Evolutionary conservation across 2,329 filamentous ascomycete species (phyloP).

Genomic region (Cladosporium sp.): DNA sequence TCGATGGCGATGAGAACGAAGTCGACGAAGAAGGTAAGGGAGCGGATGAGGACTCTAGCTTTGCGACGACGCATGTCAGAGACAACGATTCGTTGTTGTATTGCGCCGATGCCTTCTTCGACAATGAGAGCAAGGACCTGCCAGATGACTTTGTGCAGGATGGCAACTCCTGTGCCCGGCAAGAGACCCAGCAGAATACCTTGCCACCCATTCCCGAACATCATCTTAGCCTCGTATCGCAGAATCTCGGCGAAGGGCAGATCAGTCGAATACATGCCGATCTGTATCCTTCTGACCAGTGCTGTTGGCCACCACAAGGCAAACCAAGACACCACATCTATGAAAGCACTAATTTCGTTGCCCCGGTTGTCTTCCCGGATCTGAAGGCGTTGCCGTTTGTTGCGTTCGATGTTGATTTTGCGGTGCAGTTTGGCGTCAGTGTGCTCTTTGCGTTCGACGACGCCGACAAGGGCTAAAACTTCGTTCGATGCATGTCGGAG

Average conservation of each 20-base stretch:
- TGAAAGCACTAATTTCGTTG: slow-evolving; percentile 22
- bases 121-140: slow-evolving; percentile 23
- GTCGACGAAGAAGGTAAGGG: slow-evolving; percentile 21
- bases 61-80: slow-evolving; percentile 20
- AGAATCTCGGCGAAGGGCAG: slow-evolving; percentile 25
- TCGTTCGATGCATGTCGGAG: slow-evolving; percentile 50
- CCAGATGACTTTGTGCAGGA: slow-evolving; percentile 22
- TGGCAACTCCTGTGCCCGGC: slow-evolving; percentile 23
- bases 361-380: slow-evolving; percentile 29
- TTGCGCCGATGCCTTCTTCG: slow-evolving; percentile 23
- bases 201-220: slow-evolving; percentile 17
- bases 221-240: slow-evolving; percentile 19
- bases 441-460: slow-evolving; percentile 40
- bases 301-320: slow-evolving; percentile 26
- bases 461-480: slow-evolving; percentile 49
- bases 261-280: slow-evolving; percentile 27
- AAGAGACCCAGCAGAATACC: slow-evolving; percentile 21
- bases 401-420: slow-evolving; percentile 13
- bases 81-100: slow-evolving; percentile 21
- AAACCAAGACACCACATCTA: slow-evolving; percentile 23
- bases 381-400: slow-evolving; percentile 23
- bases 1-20: slow-evolving; percentile 25
- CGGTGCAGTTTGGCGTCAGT: slow-evolving; percentile 11
- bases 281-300: slow-evolving; percentile 26
- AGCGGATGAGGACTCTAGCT: slow-evolving; percentile 20